A percentile compares a stretch with the other conserved stretches of the same genome.
These are phyloP conservation scores for Pseudohalonectria lignicola DNA, from an alignment of 2,329 filamentous ascomycete genomes.

Conservation along the genomic window DNA sequence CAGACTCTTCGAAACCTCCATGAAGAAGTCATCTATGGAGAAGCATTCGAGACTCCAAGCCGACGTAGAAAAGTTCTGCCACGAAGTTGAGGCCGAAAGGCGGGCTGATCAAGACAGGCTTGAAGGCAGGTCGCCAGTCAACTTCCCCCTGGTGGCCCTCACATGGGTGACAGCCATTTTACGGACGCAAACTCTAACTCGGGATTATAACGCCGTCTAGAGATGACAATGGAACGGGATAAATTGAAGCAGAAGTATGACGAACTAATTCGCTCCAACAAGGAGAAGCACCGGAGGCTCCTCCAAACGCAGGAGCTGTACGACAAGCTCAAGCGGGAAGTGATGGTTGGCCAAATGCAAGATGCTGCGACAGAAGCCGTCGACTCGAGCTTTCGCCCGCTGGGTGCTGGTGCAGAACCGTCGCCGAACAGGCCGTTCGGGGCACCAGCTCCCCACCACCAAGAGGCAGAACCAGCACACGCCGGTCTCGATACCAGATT, in stretches of 20 bases:
- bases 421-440: no score
- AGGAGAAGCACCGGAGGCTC: constrained; percentile 60
- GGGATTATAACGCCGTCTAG: no score
- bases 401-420: no score
- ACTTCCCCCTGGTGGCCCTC: neutral
- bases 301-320: constrained; percentile 57
- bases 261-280: constrained; percentile 54
- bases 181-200: neutral
- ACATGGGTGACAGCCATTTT: neutral
- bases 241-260: constrained; percentile 59
- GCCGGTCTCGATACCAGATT: no score
- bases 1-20: no score
- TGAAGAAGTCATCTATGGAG: no score
- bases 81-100: neutral
- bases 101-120: no score
- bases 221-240: constrained; percentile 51
- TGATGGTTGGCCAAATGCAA: constrained; percentile 42
- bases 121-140: neutral
- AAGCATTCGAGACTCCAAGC: no score
- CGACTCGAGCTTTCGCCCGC: constrained; percentile 28
- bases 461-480: no score
- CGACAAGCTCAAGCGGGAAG: constrained; percentile 46
- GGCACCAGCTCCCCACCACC: no score
- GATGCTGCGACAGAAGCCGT: constrained; percentile 40
- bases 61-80: neutral